Evolutionary conservation across 73 alveolate genomes (phyloP), one percentile per base, ranked within the genome.

Genomic region (Effrenium voratum): DNA sequence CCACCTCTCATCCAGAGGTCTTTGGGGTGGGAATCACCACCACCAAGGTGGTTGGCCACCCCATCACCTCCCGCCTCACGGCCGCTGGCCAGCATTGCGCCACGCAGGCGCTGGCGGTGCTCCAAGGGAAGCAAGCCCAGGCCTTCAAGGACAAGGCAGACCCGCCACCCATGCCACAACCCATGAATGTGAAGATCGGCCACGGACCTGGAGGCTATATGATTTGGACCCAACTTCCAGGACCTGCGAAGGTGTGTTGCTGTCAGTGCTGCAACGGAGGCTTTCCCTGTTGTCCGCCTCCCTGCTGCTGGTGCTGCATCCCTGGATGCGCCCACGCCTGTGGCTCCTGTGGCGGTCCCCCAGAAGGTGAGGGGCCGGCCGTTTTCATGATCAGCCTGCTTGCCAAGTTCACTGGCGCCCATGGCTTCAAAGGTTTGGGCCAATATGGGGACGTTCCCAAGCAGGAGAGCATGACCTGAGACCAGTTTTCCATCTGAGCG

Each of bases 131-230:
- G 40, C 82, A n/a, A 40, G 52, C n/a, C 45, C 38, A 50, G 19
- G 59, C 26, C 73, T 88, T 43, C 28, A 38, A n/a, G 60, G 95
- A 87, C 95, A 87, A 87, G 36, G 95, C 70, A 2, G 40, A 72
- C 57, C 97, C 97, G 8, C 73, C 86, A 32, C 87, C 86, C 28
- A 68, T 63, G 86, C 30, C 73, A 30, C 49, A 40, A 0, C 98
- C 98, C 38, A 72, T 72, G 79, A 91, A 91, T n/a, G 79, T 91
- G 77, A 91, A 91, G 98, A 91, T 91, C 36, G 98, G 98, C 66
- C 98, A 91, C 60, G 98, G 98, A 5, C 85, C 85, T 32, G 97
- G 97, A 46, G 98, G 98, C 79, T 91, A 91, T 60, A 63, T 90
- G 87, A 15, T 91, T 46, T 91, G 98, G 98, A 3, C 43, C 34